These are phyloP conservation scores for Dipsacomyces acuminosporus DNA, from an alignment of 371 early-diverging fungal species.

Conservation along the genomic window DNA sequence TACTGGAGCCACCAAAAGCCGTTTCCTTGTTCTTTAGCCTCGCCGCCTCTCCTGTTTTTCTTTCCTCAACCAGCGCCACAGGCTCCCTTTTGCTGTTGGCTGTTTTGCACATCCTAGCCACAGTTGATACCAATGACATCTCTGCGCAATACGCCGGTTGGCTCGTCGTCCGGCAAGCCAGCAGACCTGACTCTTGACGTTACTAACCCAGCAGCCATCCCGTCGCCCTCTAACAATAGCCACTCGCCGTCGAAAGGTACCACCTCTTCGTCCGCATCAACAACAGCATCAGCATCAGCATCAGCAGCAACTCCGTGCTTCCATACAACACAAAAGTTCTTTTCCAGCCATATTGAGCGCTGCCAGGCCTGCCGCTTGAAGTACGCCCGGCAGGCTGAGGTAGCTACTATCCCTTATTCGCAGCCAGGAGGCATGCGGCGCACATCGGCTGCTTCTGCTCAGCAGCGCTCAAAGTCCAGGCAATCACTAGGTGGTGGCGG, in stretches of 20 bases:
- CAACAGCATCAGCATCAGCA: no score
- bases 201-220: slow-evolving; percentile 4
- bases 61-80: no score
- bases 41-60: no score
- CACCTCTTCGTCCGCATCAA: no score
- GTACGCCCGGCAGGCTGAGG: slow-evolving; percentile 43
- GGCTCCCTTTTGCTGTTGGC: no score
- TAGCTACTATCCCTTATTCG: slow-evolving; percentile 22
- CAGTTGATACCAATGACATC: slow-evolving; percentile 16
- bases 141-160: slow-evolving; percentile 10
- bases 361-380: slow-evolving; percentile 44
- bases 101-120: no score
- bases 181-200: slow-evolving; percentile 4
- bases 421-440: slow-evolving; percentile 35
- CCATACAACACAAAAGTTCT: slow-evolving; percentile 42
- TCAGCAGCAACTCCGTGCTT: slow-evolving; percentile 46
- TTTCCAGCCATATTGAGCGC: slow-evolving; percentile 42
- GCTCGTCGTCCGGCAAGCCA: slow-evolving; percentile 22
- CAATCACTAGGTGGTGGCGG: slow-evolving; percentile 22
- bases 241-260: slow-evolving; percentile 21
- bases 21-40: no score
- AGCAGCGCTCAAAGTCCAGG: slow-evolving; percentile 31
- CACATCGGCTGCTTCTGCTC: slow-evolving; percentile 17
- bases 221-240: slow-evolving; percentile 37
- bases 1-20: no score